A percentile compares a stretch with the other conserved stretches of the same genome.
Evolutionary conservation across 2,329 filamentous ascomycete genomes (phyloP).

Genomic region (Sporothrix sp.): DNA sequence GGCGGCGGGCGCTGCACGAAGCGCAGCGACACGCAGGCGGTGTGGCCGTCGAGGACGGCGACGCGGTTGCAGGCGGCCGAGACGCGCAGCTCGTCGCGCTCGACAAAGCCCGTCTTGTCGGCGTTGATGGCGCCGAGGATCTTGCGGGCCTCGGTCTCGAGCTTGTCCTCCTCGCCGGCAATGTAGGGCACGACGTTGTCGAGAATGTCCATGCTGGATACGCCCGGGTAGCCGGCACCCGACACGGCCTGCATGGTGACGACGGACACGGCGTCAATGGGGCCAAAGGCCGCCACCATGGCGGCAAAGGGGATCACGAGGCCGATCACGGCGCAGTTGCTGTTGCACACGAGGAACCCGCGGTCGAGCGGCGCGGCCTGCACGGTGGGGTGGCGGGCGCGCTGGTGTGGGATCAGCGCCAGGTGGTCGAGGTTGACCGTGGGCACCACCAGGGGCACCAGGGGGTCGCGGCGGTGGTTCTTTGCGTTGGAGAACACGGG

Average conservation of each 20-base stretch:
- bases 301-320: conserved; percentile 92
- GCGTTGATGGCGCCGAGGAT: conserved; percentile 71
- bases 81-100: conserved; percentile 65
- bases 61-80: conserved; percentile 89
- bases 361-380: conserved; percentile 43
- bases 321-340: conserved; percentile 94
- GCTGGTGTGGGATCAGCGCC: conserved; percentile 80
- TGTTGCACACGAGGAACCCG: conserved; percentile 95
- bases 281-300: conserved; percentile 75
- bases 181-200: conserved; percentile 97
- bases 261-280: conserved; percentile 64
- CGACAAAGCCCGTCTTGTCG: conserved; percentile 62
- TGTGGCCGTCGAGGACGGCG: conserved; percentile 90
- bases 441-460: conserved; percentile 87
- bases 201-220: conserved; percentile 88
- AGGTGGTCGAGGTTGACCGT: conserved; percentile 89
- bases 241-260: conserved; percentile 94
- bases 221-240: conserved; percentile 82
- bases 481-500: conserved; percentile 96
- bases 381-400: conserved; percentile 47
- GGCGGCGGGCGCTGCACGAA: conserved; percentile 71
- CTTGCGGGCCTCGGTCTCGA: conserved; percentile 90
- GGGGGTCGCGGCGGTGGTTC: conserved; percentile 84
- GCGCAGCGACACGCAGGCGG: conserved; percentile 79
- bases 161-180: conserved; percentile 87